Percentiles rank a stretch among this genome's conserved stretches.
These are phyloP conservation scores for Pestalotiopsis sp. DNA, from an alignment of 2,329 filamentous ascomycete species.

Conservation along the genomic window DNA sequence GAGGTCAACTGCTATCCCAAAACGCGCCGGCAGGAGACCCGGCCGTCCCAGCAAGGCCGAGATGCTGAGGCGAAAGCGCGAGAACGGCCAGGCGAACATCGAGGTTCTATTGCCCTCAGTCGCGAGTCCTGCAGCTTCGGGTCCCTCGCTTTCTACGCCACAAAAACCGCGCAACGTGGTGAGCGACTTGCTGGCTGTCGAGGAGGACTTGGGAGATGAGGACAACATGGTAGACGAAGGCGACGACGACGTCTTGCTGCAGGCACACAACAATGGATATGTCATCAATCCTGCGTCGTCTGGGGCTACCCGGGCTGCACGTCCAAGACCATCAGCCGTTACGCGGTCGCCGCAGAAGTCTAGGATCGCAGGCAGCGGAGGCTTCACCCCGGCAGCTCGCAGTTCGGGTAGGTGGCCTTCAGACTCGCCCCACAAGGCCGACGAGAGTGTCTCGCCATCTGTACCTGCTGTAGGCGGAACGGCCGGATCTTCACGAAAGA, in stretches of 20 bases:
- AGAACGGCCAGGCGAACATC: slow-evolving; percentile 22
- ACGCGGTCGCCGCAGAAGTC: background rate
- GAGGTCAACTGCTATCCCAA: background rate
- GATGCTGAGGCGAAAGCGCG: slow-evolving; percentile 20
- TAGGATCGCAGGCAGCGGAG: slow-evolving; percentile 10
- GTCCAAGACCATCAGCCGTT: background rate
- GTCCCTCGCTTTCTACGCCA: slow-evolving; percentile 43
- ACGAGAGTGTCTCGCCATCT: background rate
- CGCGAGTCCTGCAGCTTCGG: slow-evolving; percentile 21
- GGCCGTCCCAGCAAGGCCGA: slow-evolving; percentile 31
- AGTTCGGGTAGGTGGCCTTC: slow-evolving; percentile 21
- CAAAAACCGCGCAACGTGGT: slow-evolving; percentile 31
- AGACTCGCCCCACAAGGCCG: background rate
- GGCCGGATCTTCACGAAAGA: slow-evolving; percentile 8
- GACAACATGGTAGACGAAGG: slow-evolving; percentile 22
- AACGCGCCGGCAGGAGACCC: slow-evolving; percentile 20
- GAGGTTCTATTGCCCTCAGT: slow-evolving; percentile 29
- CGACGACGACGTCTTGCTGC: slow-evolving; percentile 29
- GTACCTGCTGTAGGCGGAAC: background rate
- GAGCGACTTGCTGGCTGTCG: slow-evolving; percentile 22
- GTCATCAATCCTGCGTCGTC: slow-evolving; percentile 11
- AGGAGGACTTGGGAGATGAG: slow-evolving; percentile 22
- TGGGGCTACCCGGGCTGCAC: background rate
- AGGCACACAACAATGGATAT: slow-evolving; percentile 24
- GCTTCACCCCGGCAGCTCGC: slow-evolving; percentile 30